These are phyloP conservation scores for Podospora bellae-mahoneyi DNA, from an alignment of 495 filamentous ascomycete genomes.

Conservation along the genomic window DNA sequence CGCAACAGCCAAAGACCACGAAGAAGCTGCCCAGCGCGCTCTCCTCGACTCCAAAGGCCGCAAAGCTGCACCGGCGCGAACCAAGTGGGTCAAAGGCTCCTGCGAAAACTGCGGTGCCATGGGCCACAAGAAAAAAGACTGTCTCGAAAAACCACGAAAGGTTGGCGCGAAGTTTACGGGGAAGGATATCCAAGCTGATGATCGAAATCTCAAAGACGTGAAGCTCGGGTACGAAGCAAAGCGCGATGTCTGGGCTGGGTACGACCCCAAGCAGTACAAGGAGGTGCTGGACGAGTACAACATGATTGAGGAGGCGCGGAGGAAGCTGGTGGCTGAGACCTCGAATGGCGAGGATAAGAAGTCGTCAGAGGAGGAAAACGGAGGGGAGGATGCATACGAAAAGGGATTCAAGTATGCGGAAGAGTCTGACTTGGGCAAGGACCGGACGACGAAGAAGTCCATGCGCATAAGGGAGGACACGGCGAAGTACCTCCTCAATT, in stretches of 20 bases:
- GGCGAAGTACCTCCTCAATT: slow-evolving; percentile 93
- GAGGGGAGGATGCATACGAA: slow-evolving; percentile 42
- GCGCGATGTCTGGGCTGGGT: slow-evolving; percentile 95
- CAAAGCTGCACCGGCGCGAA: slow-evolving; percentile 75
- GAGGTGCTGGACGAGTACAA: slow-evolving; percentile 85
- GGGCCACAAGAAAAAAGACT: slow-evolving; percentile 94
- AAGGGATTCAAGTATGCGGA: slow-evolving; percentile 72
- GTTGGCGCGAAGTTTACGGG: slow-evolving; percentile 91
- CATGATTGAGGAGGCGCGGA: slow-evolving; percentile 77
- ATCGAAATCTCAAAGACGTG: slow-evolving; percentile 82
- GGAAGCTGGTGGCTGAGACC: slow-evolving; percentile 43
- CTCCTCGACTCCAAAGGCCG: slow-evolving; percentile 56
- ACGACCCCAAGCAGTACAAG: slow-evolving; percentile 82
- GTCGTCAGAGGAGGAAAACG: slow-evolving; percentile 29
- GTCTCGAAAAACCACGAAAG: slow-evolving; percentile 82
- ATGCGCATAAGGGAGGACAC: slow-evolving; percentile 93
- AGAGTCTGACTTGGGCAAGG: slow-evolving; percentile 92
- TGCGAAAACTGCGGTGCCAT: slow-evolving; percentile 98
- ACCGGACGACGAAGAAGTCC: slow-evolving; percentile 84
- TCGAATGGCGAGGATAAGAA: slow-evolving; percentile 36
- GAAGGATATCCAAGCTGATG: slow-evolving; percentile 89
- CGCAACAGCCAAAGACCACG: slow-evolving; percentile 59
- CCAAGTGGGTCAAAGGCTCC: slow-evolving; percentile 95
- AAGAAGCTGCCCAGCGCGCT: slow-evolving; percentile 60
- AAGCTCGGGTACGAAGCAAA: slow-evolving; percentile 96